A percentile compares a stretch with the other conserved stretches of the same genome.
phyloP scores from a whole-genome alignment of 805 yeast genomes.

The Yarrowia sp. region DNA sequence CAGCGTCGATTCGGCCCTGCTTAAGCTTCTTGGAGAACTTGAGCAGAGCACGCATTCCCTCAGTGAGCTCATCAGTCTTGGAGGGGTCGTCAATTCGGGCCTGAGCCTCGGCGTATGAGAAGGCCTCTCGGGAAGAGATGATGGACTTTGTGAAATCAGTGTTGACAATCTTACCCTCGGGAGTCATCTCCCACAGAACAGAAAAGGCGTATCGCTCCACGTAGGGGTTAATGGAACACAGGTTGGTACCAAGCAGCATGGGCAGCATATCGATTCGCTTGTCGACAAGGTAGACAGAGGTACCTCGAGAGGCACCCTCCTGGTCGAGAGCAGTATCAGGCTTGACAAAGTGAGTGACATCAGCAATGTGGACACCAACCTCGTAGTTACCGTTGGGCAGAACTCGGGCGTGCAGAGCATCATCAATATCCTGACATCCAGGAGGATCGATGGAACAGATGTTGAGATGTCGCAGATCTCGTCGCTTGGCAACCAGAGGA shows the following conservation, averaged over 20 bases:
- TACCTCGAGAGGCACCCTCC: slow-evolving; percentile 96
- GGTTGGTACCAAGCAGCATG: slow-evolving; percentile 86
- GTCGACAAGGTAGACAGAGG: slow-evolving; percentile 94
- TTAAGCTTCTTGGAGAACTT: slow-evolving; percentile 77
- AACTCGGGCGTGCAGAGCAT: slow-evolving; percentile 83
- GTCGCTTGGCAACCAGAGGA: slow-evolving; percentile 51
- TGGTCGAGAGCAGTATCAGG: slow-evolving; percentile 87
- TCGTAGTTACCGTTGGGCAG: slow-evolving; percentile 93
- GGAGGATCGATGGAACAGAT: slow-evolving; percentile 98
- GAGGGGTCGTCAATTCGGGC: slow-evolving; percentile 74
- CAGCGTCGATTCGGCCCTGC: slow-evolving; percentile 83
- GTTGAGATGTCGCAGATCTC: slow-evolving; percentile 80
- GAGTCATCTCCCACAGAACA: slow-evolving; percentile 91
- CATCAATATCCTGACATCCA: slow-evolving; percentile 97
- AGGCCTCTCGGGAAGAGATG: slow-evolving; percentile 88
- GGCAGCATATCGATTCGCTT: slow-evolving; percentile 99
- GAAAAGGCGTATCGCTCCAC: slow-evolving; percentile 96
- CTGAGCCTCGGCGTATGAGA: slow-evolving; percentile 92
- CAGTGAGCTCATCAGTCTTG: slow-evolving; percentile 78
- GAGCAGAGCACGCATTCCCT: slow-evolving; percentile 81
- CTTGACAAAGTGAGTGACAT: slow-evolving; percentile 95
- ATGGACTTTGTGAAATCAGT: slow-evolving; percentile 82
- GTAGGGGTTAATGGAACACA: slow-evolving; percentile 91
- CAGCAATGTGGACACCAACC: slow-evolving; percentile 99
- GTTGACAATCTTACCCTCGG: slow-evolving; percentile 75